phyloP scores from a whole-genome alignment of 192 early-diverging fungal species.

The Lobosporangium transversale region DNA sequence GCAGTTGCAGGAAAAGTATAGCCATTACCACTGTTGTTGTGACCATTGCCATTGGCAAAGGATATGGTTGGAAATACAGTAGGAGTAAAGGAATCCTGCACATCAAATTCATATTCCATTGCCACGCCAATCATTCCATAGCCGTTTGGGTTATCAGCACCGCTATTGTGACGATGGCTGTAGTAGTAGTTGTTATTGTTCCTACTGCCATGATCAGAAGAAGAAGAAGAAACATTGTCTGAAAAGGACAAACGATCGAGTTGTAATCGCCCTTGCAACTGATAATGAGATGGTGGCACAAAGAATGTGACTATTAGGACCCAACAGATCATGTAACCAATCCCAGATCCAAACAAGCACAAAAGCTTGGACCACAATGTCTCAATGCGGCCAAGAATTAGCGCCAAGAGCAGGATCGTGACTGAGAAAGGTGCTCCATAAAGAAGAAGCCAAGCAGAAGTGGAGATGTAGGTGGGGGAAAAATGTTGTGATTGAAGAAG shows the following conservation, averaged over 20 bases:
- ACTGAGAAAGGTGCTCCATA: slow-evolving; percentile 37
- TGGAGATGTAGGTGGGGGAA: neutral
- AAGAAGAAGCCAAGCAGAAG: slow-evolving; percentile 19
- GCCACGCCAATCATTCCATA: slow-evolving; percentile 1
- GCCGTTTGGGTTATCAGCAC: neutral
- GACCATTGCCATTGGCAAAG: no score
- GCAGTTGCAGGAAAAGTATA: neutral
- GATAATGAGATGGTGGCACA: neutral
- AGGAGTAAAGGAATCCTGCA: slow-evolving; percentile 1
- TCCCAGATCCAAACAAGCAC: slow-evolving; percentile 22
- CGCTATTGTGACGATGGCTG: neutral
- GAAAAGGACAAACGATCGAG: no score
- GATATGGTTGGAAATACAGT: no score
- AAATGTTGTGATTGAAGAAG: neutral
- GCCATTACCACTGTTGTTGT: neutral
- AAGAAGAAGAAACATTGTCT: no score
- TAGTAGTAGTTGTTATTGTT: neutral
- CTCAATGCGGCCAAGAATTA: slow-evolving; percentile 18
- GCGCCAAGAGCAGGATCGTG: slow-evolving; percentile 17
- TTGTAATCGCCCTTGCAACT: neutral
- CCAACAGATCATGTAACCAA: slow-evolving; percentile 43
- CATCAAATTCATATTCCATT: slow-evolving; percentile 27
- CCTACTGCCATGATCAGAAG: neutral
- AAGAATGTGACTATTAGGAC: slow-evolving; percentile 7
- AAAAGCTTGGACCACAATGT: slow-evolving; percentile 26